Evolutionary conservation across 2,329 filamentous ascomycete genomes (phyloP).

Genomic region (Aspergillus intermedius): DNA sequence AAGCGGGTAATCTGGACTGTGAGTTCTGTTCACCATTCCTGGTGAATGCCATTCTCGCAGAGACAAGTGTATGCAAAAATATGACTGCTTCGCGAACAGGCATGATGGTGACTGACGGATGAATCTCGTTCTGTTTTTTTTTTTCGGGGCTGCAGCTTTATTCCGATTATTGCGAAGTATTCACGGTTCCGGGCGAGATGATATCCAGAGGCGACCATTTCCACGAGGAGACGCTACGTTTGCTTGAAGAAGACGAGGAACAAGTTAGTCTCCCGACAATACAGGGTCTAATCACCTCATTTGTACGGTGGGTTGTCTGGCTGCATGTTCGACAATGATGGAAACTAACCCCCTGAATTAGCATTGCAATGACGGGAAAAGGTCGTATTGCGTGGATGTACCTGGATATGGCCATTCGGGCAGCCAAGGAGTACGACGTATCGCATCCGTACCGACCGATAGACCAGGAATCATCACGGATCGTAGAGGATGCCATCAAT

Average conservation of each 20-base stretch:
- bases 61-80: constrained; percentile 23
- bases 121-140: not conserved
- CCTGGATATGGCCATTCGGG: constrained; percentile 16
- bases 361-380: constrained; percentile 23
- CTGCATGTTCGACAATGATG: not conserved
- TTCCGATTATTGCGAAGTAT: constrained; percentile 22
- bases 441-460: constrained; percentile 10
- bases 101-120: not conserved
- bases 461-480: constrained; percentile 4
- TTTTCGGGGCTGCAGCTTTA: constrained; percentile 10
- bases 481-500: constrained; percentile 10
- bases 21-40: constrained; percentile 29
- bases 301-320: constrained; percentile 12
- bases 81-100: not conserved
- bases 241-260: constrained; percentile 21
- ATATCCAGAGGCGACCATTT: constrained; percentile 22
- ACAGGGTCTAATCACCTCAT: constrained; percentile 21
- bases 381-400: constrained; percentile 24
- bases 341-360: constrained; percentile 1
- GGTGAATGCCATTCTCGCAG: constrained; percentile 29
- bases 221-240: constrained; percentile 23
- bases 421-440: constrained; percentile 14
- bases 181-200: constrained; percentile 17
- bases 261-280: constrained; percentile 19
- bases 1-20: constrained; percentile 16